A percentile compares a stretch with the other conserved stretches of the same genome.
Evolutionary conservation across 148 eudicot genomes (phyloP).

Genomic region (Camellia sinensis): DNA sequence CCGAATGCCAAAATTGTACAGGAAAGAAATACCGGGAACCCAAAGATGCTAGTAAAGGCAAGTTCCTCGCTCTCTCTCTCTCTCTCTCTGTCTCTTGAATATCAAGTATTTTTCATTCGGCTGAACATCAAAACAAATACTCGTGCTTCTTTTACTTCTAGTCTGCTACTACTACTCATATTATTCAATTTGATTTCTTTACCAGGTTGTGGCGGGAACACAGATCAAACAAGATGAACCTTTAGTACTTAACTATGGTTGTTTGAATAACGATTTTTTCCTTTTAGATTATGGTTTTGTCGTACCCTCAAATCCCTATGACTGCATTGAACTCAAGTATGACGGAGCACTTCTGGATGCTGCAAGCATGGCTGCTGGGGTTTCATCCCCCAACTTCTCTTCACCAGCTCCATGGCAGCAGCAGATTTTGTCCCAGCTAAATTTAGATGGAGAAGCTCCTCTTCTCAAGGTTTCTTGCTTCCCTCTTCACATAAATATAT

Average conservation of each 20-base stretch:
- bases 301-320: slow-evolving; percentile 69
- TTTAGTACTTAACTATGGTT: slow-evolving; percentile 77
- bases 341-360: slow-evolving; percentile 89
- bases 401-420: slow-evolving; percentile 88
- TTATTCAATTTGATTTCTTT: not conserved
- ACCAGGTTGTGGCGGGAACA: slow-evolving; percentile 72
- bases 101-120: not conserved
- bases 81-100: not conserved
- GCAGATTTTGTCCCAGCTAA: slow-evolving; percentile 51
- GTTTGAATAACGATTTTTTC: slow-evolving; percentile 78
- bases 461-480: slow-evolving; percentile 58
- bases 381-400: slow-evolving; percentile 70
- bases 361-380: slow-evolving; percentile 84
- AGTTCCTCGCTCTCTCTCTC: slow-evolving; percentile 8
- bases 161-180: not conserved
- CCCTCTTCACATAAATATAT: not conserved
- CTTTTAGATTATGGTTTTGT: slow-evolving; percentile 94
- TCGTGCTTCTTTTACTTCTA: not conserved
- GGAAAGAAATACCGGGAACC: slow-evolving; percentile 39
- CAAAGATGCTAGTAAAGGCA: slow-evolving; percentile 73
- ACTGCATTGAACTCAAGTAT: slow-evolving; percentile 78
- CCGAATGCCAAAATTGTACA: slow-evolving; percentile 86
- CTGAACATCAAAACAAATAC: not conserved
- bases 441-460: slow-evolving; percentile 60
- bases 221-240: slow-evolving; percentile 59